Evolutionary conservation across 805 yeast species (phyloP).

Genomic region (Candida pseudofarinosa): DNA sequence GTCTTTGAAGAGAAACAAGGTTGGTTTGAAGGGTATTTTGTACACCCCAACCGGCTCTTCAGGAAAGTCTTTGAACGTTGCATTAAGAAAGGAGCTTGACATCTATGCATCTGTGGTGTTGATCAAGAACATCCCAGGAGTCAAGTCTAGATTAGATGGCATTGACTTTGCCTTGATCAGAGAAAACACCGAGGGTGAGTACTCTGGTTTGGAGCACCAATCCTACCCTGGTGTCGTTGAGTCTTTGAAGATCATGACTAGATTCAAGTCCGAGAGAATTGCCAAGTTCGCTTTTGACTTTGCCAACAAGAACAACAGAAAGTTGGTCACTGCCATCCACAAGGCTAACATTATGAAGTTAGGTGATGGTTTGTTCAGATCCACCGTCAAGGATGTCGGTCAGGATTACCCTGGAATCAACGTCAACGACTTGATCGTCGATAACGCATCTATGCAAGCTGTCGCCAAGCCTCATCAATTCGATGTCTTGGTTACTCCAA

Average conservation of each 20-base stretch:
- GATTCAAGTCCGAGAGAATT: constrained; percentile 92
- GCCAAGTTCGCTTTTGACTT: constrained; percentile 97
- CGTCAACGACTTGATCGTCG: constrained; percentile 92
- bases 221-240: constrained; percentile 98
- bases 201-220: constrained; percentile 97
- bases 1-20: constrained; percentile 91
- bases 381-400: constrained; percentile 81
- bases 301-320: constrained; percentile 88
- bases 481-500: constrained; percentile 96
- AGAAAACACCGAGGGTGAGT: constrained; percentile 99
- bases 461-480: constrained; percentile 97
- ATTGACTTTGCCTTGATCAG: constrained; percentile 93
- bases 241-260: constrained; percentile 91
- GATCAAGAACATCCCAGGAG: constrained; percentile 92
- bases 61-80: constrained; percentile 87
- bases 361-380: constrained; percentile 96
- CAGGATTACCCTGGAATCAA: constrained; percentile 80
- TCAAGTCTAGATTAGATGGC: constrained; percentile 79
- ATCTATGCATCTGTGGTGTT: constrained; percentile 93
- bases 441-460: constrained; percentile 99
- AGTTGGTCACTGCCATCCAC: constrained; percentile 93
- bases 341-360: constrained; percentile 99
- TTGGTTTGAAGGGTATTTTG: constrained; percentile 94
- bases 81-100: constrained; percentile 93
- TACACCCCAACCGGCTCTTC: constrained; percentile 81